Evolutionary conservation across 1,284 basidiomycete species (phyloP).

Genomic region (Amylostereum chailletii): DNA sequence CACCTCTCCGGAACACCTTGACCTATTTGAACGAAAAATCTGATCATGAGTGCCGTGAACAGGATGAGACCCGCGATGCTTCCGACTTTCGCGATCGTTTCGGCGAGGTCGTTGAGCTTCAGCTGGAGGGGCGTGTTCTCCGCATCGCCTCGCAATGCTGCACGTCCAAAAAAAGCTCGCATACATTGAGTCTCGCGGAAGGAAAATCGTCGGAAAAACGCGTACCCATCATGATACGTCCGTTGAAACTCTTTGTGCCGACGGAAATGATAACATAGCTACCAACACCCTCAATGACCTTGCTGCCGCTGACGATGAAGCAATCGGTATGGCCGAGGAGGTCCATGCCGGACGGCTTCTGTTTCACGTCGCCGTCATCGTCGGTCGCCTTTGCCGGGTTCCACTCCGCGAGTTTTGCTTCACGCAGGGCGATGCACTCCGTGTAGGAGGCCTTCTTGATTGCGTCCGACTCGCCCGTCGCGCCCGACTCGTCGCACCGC

Average conservation of each 20-base stretch:
- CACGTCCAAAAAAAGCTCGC: conserved; percentile 9
- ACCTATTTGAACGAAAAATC: conserved; percentile 86
- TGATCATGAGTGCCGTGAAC: conserved; percentile 84
- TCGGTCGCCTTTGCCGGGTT: no score
- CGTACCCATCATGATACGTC: conserved; percentile 92
- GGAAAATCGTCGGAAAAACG: conserved; percentile 11
- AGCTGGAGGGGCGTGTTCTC: conserved; percentile 90
- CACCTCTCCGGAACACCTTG: conserved; percentile 42
- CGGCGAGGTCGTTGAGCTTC: conserved; percentile 89
- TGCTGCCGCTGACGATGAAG: conserved; percentile 90
- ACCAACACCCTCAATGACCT: conserved; percentile 93
- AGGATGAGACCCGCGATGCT: conserved; percentile 76
- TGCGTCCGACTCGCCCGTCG: conserved; percentile 94
- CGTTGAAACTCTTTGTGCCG: conserved; percentile 89
- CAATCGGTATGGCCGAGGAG: conserved; percentile 71
- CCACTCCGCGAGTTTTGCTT: no score
- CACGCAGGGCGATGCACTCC: conserved; percentile 52
- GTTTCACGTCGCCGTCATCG: no score
- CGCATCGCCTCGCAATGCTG: conserved; percentile 72
- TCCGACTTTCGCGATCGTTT: conserved; percentile 90
- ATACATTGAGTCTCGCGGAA: conserved; percentile 1
- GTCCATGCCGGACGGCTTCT: no score
- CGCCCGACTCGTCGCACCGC: conserved; percentile 93
- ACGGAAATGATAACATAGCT: conserved; percentile 90
- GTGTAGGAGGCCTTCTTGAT: conserved; percentile 84